Conservation (phyloP, 129 eudicot species). For the Mikania micrantha region DNA sequence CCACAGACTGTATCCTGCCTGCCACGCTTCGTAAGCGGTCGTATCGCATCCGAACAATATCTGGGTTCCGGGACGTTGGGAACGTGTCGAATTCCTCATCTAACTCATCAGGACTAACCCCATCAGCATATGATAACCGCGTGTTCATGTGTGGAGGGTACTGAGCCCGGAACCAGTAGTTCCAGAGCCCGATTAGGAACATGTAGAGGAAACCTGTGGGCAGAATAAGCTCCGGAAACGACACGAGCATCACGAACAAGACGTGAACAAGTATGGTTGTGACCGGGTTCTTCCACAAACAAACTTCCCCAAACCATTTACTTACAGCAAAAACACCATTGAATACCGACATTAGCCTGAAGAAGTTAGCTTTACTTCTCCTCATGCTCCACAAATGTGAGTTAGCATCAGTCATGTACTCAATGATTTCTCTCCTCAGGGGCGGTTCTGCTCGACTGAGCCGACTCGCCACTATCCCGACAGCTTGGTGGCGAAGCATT, state of each 20-base stretch:
- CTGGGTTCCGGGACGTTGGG: slow-evolving; percentile 59
- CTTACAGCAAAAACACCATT: slow-evolving; percentile 45
- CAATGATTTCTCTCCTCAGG: slow-evolving; percentile 63
- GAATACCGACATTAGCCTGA: slow-evolving; percentile 58
- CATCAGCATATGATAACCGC: slow-evolving; percentile 56
- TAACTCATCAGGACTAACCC: slow-evolving; percentile 52
- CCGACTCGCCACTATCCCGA: slow-evolving; percentile 64
- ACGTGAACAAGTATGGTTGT: slow-evolving; percentile 68
- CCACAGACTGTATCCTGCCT: slow-evolving; percentile 69
- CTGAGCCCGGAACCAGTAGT: slow-evolving; percentile 54
- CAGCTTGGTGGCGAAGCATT: slow-evolving; percentile 68
- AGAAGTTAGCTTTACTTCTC: slow-evolving; percentile 83
- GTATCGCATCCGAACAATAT: slow-evolving; percentile 56
- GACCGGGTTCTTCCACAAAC: slow-evolving; percentile 61
- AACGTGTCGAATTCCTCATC: slow-evolving; percentile 83
- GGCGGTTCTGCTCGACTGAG: slow-evolving; percentile 89
- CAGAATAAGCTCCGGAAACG: slow-evolving; percentile 63
- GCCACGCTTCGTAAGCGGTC: slow-evolving; percentile 77
- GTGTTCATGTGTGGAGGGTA: slow-evolving; percentile 92
- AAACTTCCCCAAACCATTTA: slow-evolving; percentile 74
- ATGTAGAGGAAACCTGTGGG: slow-evolving; percentile 78
- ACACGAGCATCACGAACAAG: slow-evolving; percentile 65
- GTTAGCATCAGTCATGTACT: slow-evolving; percentile 82
- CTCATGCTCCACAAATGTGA: slow-evolving; percentile 97
- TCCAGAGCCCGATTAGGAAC: slow-evolving; percentile 78